Conservation (phyloP, 176 grass and related monocot species). For the Oropetium thomaeum region DNA sequence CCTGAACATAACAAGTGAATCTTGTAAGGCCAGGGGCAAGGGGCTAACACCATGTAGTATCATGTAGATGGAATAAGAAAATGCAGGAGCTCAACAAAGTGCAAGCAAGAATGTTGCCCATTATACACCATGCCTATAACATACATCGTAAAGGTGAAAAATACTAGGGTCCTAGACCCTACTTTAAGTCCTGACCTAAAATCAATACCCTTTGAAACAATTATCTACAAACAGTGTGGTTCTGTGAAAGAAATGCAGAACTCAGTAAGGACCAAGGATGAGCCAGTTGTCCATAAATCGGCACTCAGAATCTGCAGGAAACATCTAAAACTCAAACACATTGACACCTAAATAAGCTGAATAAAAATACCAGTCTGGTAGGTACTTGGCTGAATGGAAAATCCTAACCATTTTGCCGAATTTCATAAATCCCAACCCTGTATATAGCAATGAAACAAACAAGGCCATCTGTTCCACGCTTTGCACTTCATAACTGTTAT, state of each 20-base stretch:
- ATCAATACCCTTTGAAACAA: not conserved
- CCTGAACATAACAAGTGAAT: slow-evolving; percentile 44
- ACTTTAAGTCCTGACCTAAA: not conserved
- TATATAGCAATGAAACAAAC: not conserved
- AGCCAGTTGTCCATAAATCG: not conserved
- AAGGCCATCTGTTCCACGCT: not conserved
- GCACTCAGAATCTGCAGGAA: not conserved
- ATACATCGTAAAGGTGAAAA: not conserved
- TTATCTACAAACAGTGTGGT: not conserved
- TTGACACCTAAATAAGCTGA: not conserved
- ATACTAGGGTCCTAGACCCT: not conserved
- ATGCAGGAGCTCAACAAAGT: not conserved
- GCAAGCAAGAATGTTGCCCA: not conserved
- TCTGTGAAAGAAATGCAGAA: not conserved
- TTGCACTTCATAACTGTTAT: not conserved
- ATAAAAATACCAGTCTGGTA: not conserved
- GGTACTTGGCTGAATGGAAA: not conserved
- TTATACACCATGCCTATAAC: not conserved
- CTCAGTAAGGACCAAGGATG: not conserved
- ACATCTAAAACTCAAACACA: not conserved
- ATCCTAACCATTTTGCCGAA: not conserved
- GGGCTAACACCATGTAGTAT: not conserved
- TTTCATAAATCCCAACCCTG: not conserved
- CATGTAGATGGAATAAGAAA: not conserved
- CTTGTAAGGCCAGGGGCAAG: not conserved